Conservation (phyloP, 2,329 filamentous ascomycete genomes). For the Aspergillus amoenus region DNA sequence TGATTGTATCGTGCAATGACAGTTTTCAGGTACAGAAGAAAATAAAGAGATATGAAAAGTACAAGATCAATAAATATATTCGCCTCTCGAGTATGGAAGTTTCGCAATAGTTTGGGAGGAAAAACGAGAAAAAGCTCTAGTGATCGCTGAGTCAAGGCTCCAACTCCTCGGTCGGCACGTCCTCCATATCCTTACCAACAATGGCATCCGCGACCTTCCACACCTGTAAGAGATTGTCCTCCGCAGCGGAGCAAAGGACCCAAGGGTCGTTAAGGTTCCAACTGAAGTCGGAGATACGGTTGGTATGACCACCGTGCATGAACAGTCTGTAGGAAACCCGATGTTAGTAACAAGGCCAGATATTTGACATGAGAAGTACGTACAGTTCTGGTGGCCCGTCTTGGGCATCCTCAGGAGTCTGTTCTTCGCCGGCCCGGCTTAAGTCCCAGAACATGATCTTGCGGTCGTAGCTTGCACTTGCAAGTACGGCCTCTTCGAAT, state of each 20-base stretch:
- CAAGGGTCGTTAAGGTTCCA: slow-evolving; percentile 98
- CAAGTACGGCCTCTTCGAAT: slow-evolving; percentile 80
- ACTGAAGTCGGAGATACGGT: slow-evolving; percentile 92
- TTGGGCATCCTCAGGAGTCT: slow-evolving; percentile 89
- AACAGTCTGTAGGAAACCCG: slow-evolving; percentile 64
- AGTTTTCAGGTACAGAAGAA: not conserved
- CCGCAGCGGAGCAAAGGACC: slow-evolving; percentile 92
- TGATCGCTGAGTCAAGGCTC: slow-evolving; percentile 48
- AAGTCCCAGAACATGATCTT: slow-evolving; percentile 97
- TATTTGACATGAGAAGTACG: slow-evolving; percentile 39
- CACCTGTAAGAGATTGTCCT: slow-evolving; percentile 95
- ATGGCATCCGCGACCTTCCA: slow-evolving; percentile 86
- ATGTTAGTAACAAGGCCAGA: slow-evolving; percentile 2
- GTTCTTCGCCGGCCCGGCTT: slow-evolving; percentile 87
- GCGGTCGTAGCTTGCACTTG: slow-evolving; percentile 88
- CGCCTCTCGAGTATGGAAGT: not conserved
- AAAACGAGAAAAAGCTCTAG: not conserved
- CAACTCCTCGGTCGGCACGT: slow-evolving; percentile 74
- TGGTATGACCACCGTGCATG: slow-evolving; percentile 98
- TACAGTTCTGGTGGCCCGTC: slow-evolving; percentile 94
- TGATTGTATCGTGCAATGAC: not conserved
- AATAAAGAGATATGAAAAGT: not conserved
- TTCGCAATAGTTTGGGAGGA: not conserved
- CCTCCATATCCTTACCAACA: slow-evolving; percentile 72
- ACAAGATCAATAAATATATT: not conserved